phyloP scores from a whole-genome alignment of 495 filamentous ascomycete species.

The Aspergillus ellipticus region DNA sequence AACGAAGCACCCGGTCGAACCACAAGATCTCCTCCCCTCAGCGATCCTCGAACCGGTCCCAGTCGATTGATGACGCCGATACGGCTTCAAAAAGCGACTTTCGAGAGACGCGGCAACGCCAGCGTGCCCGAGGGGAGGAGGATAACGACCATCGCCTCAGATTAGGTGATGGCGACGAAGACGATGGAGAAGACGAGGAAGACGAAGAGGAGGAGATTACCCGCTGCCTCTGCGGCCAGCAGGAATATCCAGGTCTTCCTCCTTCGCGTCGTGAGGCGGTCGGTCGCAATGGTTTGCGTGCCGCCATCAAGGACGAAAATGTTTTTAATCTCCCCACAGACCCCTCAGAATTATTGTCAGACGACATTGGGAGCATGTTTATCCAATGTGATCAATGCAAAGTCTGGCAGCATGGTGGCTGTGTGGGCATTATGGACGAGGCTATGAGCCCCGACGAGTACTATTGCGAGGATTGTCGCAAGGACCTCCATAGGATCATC shows the following conservation, averaged over 20 bases:
- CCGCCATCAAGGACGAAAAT: slow-evolving; percentile 57
- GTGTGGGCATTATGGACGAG: slow-evolving; percentile 94
- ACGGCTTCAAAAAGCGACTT: slow-evolving; percentile 54
- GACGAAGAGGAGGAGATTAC: slow-evolving; percentile 89
- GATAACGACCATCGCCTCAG: slow-evolving; percentile 49
- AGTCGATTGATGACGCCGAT: slow-evolving; percentile 71
- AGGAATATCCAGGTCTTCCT: slow-evolving; percentile 91
- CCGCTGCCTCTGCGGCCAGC: slow-evolving; percentile 88
- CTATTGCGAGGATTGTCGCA: slow-evolving; percentile 91
- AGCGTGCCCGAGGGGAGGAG: slow-evolving; percentile 62
- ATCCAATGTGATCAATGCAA: slow-evolving; percentile 98
- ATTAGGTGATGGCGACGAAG: slow-evolving; percentile 38
- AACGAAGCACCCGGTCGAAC: slow-evolving; percentile 66
- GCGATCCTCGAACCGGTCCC: slow-evolving; percentile 71
- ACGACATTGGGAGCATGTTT: slow-evolving; percentile 90
- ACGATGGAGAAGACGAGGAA: slow-evolving; percentile 62
- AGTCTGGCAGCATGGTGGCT: slow-evolving; percentile 98
- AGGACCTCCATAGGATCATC: slow-evolving; percentile 82
- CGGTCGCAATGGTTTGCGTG: slow-evolving; percentile 43
- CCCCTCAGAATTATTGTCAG: slow-evolving; percentile 53
- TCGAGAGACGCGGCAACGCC: slow-evolving; percentile 67
- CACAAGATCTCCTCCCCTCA: slow-evolving; percentile 70
- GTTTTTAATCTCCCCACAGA: slow-evolving; percentile 27
- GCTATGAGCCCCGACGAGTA: slow-evolving; percentile 92
- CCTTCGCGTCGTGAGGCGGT: slow-evolving; percentile 58